Conservation (phyloP, 1,284 basidiomycete species). For the Ceraceosorus bombacis region DNA sequence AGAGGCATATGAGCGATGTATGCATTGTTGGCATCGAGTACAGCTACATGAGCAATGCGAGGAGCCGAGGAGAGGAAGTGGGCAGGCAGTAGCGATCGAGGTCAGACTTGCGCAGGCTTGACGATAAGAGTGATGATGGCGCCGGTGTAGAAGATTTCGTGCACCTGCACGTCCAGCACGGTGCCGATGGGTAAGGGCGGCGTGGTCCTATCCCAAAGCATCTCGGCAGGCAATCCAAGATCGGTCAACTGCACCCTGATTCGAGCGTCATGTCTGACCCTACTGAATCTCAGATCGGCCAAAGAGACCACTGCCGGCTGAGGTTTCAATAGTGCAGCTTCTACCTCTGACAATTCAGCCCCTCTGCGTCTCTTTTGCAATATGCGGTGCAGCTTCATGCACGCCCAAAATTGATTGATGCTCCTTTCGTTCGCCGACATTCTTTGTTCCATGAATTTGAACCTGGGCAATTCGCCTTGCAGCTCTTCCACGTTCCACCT, state of each 20-base stretch:
- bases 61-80: no score
- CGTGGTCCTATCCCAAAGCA: background rate
- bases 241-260: constrained; percentile 14
- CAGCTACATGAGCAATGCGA: no score
- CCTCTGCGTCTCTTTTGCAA: constrained; percentile 1
- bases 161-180: background rate
- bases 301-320: constrained; percentile 19
- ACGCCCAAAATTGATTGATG: constrained; percentile 24
- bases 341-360: no score
- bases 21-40: no score
- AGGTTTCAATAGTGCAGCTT: constrained; percentile 5
- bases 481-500: constrained; percentile 11
- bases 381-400: constrained; percentile 15
- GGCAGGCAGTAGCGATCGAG: no score
- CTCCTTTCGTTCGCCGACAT: constrained; percentile 18
- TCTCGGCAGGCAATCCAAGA: background rate
- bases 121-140: background rate
- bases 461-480: constrained; percentile 15
- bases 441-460: constrained; percentile 26
- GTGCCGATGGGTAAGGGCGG: background rate
- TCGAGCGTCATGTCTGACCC: constrained; percentile 10
- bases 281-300: constrained; percentile 20
- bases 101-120: no score
- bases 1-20: no score
- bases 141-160: background rate